A percentile compares a stretch with the other conserved stretches of the same genome.
phyloP scores from a whole-genome alignment of 306 rosid genomes.

The Benincasa hispida region DNA sequence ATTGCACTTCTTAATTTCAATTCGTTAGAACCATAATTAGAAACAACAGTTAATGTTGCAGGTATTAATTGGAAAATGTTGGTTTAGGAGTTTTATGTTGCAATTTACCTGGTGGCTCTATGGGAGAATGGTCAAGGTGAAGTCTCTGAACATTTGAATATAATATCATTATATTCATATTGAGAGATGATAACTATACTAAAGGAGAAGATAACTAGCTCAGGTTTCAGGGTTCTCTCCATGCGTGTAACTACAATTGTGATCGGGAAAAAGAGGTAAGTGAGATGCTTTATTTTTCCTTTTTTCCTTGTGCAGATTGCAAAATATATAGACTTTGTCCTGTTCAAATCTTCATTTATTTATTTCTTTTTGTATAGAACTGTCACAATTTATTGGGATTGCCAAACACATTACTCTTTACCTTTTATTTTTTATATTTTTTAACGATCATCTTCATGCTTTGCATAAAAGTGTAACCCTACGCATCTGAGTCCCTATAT shows the following conservation, averaged over 20 bases:
- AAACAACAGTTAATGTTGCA: neutral
- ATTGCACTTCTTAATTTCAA: neutral
- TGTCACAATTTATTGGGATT: conserved; percentile 6
- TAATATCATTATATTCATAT: neutral
- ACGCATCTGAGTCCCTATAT: neutral
- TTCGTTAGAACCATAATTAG: neutral
- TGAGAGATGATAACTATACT: neutral
- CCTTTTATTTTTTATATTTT: neutral
- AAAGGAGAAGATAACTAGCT: conserved; percentile 2
- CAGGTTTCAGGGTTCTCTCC: neutral
- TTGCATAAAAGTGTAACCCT: neutral
- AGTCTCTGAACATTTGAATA: conserved; percentile 2
- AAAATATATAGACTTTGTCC: conserved; percentile 4
- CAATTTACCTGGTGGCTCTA: neutral
- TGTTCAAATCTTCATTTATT: neutral
- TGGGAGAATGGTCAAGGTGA: neutral
- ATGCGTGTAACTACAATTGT: neutral
- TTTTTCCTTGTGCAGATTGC: neutral
- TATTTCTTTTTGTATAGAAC: neutral
- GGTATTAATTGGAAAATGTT: neutral
- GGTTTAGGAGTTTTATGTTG: neutral
- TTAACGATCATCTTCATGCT: neutral
- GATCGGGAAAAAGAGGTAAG: conserved; percentile 7
- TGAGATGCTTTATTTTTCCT: conserved; percentile 2
- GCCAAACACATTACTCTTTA: conserved; percentile 2